phyloP scores from a whole-genome alignment of 768 basidiomycete species.

The Russula vinacea region DNA sequence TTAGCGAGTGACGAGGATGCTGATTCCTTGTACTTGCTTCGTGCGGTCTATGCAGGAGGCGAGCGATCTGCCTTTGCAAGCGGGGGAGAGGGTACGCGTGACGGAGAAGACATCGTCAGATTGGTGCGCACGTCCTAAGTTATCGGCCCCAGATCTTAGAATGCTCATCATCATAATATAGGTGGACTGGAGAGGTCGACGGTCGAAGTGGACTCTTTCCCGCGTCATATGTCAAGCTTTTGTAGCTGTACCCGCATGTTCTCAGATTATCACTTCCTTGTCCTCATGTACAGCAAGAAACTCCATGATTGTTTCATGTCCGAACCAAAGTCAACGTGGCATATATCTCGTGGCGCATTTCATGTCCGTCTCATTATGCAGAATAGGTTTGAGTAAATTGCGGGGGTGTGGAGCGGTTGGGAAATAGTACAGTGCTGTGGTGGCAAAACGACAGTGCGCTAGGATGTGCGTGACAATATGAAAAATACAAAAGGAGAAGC shows the following conservation, averaged over 20 bases:
- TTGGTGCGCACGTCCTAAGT: constrained; percentile 49
- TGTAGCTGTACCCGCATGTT: constrained; percentile 12
- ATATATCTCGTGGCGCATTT: constrained; percentile 5
- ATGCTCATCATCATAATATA: constrained; percentile 10
- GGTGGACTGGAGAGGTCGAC: constrained; percentile 29
- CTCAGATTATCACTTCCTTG: neutral
- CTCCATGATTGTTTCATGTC: too few species aligned
- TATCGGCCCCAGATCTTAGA: neutral
- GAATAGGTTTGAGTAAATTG: constrained; percentile 16
- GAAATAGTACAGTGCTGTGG: constrained; percentile 22
- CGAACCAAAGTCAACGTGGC: constrained; percentile 5
- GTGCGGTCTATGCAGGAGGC: constrained; percentile 49
- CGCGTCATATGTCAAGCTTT: constrained; percentile 23
- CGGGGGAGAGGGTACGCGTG: constrained; percentile 57
- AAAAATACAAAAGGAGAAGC: constrained; percentile 12
- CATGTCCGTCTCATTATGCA: constrained; percentile 20
- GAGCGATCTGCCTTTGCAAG: constrained; percentile 60
- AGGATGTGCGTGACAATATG: constrained; percentile 27
- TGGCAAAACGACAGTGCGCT: constrained; percentile 26
- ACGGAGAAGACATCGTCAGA: constrained; percentile 68
- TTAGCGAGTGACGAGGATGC: neutral
- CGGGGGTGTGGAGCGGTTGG: neutral
- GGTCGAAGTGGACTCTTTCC: constrained; percentile 29
- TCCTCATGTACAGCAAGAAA: neutral
- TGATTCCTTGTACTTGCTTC: constrained; percentile 5